Evolutionary conservation across 2,329 filamentous ascomycete species (phyloP), one percentile per base, ranked within the genome.

Genomic region (Beauveria australis): DNA sequence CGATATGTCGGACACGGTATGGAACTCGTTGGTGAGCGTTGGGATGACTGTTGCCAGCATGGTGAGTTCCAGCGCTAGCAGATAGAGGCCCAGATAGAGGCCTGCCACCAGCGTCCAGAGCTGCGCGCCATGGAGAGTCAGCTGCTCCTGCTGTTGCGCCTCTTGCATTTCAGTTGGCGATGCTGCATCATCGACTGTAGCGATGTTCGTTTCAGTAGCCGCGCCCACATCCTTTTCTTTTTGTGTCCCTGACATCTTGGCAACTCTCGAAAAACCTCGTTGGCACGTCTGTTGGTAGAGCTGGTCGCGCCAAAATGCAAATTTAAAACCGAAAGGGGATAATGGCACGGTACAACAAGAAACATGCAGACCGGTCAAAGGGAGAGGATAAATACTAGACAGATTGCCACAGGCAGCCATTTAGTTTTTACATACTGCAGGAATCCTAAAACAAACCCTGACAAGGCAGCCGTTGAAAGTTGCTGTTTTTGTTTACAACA

Each of bases 41-140:
- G 57, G 53, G 28, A 49, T 37, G 26, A 63, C 53, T 9, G 61
- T 63, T 12, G 61, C 49, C 18, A 63, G 59, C 58, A 63, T 63
- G 14, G 61, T 63, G 26, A 63, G 48, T 24, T 61, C 61, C n/a
- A 63, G 30, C 2, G 53, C 61, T 8, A 63, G 26, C 12, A 63
- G 61, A 19, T 63, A 63, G 16, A 63, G 18, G 12, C 61, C 43
- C 26, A 63, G 33, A 18, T 49, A 58, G 24, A 63, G 7, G 3
- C 30, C 56, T 1, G n/a, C 61, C 16, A 62, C 37, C 18, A 62
- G 43, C 16, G 26, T 6, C 61, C 61, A 62, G 2, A 62, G 51
- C 46, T 47, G 54, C 7, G 51, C 18, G 9, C 60, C 58, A 49
- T 61, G 41, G 12, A 60, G 57, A 3, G 43, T 46, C 19, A 22